Percentiles rank a stretch among this genome's conserved stretches.
Conservation (phyloP, 768 basidiomycete genomes). For the Amanita muscaria region DNA sequence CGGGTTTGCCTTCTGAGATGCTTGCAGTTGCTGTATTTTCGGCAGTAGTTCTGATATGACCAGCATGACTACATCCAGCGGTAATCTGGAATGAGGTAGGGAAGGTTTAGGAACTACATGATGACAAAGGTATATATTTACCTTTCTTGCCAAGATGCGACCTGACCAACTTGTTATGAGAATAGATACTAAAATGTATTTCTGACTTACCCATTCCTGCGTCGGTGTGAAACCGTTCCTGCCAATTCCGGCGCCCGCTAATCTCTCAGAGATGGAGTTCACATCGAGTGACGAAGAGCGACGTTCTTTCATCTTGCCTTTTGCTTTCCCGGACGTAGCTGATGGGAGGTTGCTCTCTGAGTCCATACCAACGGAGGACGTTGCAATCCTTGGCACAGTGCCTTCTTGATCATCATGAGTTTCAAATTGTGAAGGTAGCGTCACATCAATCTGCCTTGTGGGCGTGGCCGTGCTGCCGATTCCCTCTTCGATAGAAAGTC, state of each 20-base stretch:
- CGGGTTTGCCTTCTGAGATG: constrained; percentile 53
- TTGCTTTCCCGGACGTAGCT: constrained; percentile 70
- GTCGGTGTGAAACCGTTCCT: constrained; percentile 92
- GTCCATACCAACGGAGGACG: neutral
- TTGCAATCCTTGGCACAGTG: neutral
- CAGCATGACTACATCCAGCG: constrained; percentile 81
- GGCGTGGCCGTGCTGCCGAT: constrained; percentile 13
- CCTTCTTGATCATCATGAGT: neutral
- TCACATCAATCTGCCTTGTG: constrained; percentile 15
- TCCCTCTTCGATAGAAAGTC: no score
- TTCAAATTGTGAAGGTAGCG: constrained; percentile 8
- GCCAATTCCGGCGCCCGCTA: constrained; percentile 65
- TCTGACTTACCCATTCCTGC: constrained; percentile 85
- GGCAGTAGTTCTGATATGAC: constrained; percentile 84
- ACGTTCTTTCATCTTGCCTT: constrained; percentile 85
- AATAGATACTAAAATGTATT: neutral
- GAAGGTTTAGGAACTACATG: constrained; percentile 10
- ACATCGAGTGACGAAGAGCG: constrained; percentile 45
- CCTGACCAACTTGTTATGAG: constrained; percentile 29
- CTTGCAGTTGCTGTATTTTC: constrained; percentile 74
- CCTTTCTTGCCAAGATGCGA: constrained; percentile 97
- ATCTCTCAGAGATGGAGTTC: constrained; percentile 49
- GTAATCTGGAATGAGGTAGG: constrained; percentile 55
- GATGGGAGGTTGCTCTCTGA: constrained; percentile 4
- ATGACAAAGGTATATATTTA: constrained; percentile 22